Evolutionary conservation across 306 rosid genomes (phyloP), one percentile per base, ranked within the genome.

Genomic region (Dalbergia cultrata): DNA sequence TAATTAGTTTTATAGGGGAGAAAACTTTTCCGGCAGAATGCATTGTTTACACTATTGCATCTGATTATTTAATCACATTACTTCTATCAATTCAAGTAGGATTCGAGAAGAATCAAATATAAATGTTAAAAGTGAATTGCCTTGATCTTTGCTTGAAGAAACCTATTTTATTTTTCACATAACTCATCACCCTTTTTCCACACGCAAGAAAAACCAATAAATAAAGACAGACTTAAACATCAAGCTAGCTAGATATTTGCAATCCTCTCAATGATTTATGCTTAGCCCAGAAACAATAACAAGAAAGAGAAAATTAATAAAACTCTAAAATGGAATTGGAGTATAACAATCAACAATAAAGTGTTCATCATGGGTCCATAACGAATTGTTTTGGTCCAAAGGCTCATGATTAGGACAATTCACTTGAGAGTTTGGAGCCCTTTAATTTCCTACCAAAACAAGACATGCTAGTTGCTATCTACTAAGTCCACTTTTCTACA

Each of bases 191-290:
- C 60, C 18, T 33, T 72, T 11, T 39, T 73, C 67, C 41, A 7
- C 54, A 73, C 39, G 54, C 13, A 57, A 73, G 52, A 73, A 73
- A 74, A 18, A 13, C 78, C 22, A 39, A 13, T 22, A 43, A 73
- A 57, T 7, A 58, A 74, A 74, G 68, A 59, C 16, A 41, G 17
- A 60, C 47, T 17, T 66, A 66, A 16, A 9, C 31, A n/a, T 39
- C 31, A 66, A 66, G 70, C 49, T n/a, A n/a, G n/a, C n/a, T 9
- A 35, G 47, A 14, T 35, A 33, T 64, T 14, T 35, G 7, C 22
- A 13, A 13, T 64, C 18, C 47, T 35, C 13, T 43, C 69, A 35
- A 64, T 64, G 21, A 64, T 62, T 31, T 62, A 14, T 37, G 0
- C 31, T 37, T 4, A 37, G n/a, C 18, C 6, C 22, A 11, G n/a